These are phyloP conservation scores for Macrophomina pseudophaseolina DNA, from an alignment of 2,329 filamentous ascomycete species.

Conservation along the genomic window DNA sequence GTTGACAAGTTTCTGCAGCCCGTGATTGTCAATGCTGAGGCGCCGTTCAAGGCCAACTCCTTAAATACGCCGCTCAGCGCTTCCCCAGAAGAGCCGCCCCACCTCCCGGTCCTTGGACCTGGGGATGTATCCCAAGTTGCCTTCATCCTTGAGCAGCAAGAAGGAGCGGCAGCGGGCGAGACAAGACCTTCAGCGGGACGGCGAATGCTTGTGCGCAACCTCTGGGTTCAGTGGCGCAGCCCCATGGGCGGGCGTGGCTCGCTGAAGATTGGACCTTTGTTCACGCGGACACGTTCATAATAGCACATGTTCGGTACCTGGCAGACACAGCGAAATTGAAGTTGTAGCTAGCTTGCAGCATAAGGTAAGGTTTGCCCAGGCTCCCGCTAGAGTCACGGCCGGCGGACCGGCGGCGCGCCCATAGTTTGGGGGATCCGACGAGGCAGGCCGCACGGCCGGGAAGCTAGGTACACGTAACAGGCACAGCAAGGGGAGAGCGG, in stretches of 20 bases:
- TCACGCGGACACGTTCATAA: conserved; percentile 51
- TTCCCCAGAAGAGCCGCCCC: conserved; percentile 35
- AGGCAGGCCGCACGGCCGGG: background rate
- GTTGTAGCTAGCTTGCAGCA: background rate
- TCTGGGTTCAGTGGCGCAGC: conserved; percentile 86
- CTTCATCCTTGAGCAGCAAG: conserved; percentile 64
- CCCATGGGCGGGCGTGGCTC: conserved; percentile 89
- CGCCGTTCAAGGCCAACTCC: conserved; percentile 59
- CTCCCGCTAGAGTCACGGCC: background rate
- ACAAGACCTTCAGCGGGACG: conserved; percentile 43
- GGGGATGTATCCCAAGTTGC: conserved; percentile 69
- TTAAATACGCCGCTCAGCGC: conserved; percentile 60
- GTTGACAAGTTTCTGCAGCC: conserved; percentile 37
- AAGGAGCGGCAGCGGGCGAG: conserved; percentile 50
- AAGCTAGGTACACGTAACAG: background rate
- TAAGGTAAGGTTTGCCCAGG: background rate
- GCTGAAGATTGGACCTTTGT: conserved; percentile 78
- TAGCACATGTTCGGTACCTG: background rate
- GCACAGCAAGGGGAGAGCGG: background rate
- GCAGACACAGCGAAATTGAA: background rate
- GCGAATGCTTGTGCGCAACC: conserved; percentile 71
- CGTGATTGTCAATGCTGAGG: conserved; percentile 55
- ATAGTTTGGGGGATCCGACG: background rate
- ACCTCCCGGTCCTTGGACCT: conserved; percentile 59
- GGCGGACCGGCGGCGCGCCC: conserved; percentile 7